Evolutionary conservation across 768 basidiomycete genomes (phyloP).

Genomic region (Sporobolomyces pararoseus): DNA sequence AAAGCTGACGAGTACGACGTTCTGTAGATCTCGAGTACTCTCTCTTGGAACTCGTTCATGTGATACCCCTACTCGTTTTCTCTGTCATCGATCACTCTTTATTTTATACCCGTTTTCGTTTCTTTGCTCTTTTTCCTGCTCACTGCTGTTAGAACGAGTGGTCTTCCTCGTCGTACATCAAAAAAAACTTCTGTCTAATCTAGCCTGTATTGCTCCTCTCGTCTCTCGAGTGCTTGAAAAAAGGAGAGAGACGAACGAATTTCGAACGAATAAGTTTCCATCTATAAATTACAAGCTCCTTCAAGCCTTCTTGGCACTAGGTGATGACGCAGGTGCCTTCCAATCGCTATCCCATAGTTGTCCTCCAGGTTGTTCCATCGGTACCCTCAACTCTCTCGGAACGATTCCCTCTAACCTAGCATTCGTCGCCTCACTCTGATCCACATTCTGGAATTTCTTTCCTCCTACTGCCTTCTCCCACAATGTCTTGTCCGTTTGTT

Average conservation of each 20-base stretch:
- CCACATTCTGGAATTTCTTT: slow-evolving; percentile 59
- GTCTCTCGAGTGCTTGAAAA: too few species aligned
- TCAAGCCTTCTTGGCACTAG: slow-evolving; percentile 5
- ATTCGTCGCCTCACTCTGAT: slow-evolving; percentile 65
- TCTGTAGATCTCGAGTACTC: slow-evolving; percentile 1
- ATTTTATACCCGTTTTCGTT: not conserved
- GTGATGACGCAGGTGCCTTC: slow-evolving; percentile 23
- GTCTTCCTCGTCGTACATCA: not conserved
- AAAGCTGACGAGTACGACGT: not conserved
- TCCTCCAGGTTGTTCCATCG: slow-evolving; percentile 76
- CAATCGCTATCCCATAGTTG: slow-evolving; percentile 46
- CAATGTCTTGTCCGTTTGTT: slow-evolving; percentile 46
- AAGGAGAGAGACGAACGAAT: too few species aligned
- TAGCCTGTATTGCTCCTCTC: not conserved
- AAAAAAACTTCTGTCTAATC: not conserved
- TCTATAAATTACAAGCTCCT: too few species aligned
- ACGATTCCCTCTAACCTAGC: slow-evolving; percentile 60
- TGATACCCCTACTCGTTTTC: not conserved
- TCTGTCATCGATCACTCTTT: not conserved
- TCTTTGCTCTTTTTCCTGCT: not conserved
- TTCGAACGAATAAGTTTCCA: too few species aligned
- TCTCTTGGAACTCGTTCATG: slow-evolving; percentile 21
- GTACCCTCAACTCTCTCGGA: slow-evolving; percentile 79
- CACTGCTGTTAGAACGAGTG: too few species aligned
- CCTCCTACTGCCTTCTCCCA: slow-evolving; percentile 46